phyloP scores from a whole-genome alignment of 768 basidiomycete species.

The Phaeotremella fagi region DNA sequence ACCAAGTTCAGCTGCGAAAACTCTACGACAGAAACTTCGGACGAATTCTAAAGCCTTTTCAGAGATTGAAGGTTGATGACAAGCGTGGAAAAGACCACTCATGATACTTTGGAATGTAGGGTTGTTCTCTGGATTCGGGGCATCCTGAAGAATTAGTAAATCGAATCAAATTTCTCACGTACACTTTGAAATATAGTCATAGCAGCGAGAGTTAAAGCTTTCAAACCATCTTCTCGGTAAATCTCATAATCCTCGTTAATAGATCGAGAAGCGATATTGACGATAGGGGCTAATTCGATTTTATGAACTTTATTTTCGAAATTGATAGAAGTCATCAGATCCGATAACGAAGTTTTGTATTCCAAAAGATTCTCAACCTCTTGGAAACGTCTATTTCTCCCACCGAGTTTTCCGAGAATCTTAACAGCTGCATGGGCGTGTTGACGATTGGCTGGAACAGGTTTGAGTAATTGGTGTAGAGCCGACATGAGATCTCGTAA shows the following conservation, averaged over 20 bases:
- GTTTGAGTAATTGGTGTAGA: constrained; percentile 82
- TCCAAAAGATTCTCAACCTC: constrained; percentile 71
- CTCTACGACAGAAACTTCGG: constrained; percentile 61
- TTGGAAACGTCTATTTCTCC: constrained; percentile 80
- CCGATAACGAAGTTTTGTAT: constrained; percentile 65
- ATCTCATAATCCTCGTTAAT: constrained; percentile 54
- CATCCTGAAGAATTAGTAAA: no score
- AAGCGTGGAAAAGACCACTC: constrained; percentile 35
- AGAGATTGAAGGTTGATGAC: constrained; percentile 11
- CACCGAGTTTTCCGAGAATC: constrained; percentile 93
- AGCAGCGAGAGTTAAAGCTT: constrained; percentile 61
- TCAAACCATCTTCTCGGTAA: constrained; percentile 50
- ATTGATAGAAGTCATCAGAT: constrained; percentile 65
- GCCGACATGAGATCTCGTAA: constrained; percentile 92
- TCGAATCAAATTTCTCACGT: no score
- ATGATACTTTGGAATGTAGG: constrained; percentile 25
- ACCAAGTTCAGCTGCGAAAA: constrained; percentile 71
- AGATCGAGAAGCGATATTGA: constrained; percentile 61
- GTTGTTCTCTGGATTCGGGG: constrained; percentile 33
- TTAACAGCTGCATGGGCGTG: constrained; percentile 92
- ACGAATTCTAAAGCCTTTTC: constrained; percentile 67
- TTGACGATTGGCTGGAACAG: constrained; percentile 74
- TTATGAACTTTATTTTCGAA: constrained; percentile 63
- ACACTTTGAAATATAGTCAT: constrained; percentile 76
- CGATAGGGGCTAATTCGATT: constrained; percentile 64